phyloP scores from a whole-genome alignment of 2,329 filamentous ascomycete species.

The Metarhizium guizhouense region DNA sequence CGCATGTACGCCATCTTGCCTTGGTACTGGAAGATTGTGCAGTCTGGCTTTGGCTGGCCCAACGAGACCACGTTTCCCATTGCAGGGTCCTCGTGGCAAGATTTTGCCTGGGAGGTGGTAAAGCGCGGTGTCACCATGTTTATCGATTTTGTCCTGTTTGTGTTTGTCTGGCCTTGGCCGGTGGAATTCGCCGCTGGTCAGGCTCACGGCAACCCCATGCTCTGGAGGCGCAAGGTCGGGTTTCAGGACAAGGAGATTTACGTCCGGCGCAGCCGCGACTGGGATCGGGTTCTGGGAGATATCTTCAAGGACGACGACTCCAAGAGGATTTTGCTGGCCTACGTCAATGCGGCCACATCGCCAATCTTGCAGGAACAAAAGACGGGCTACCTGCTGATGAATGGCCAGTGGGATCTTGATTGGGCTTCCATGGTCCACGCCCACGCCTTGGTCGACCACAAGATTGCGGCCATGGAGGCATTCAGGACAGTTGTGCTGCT shows the following conservation, averaged over 20 bases:
- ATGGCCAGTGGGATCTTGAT: constrained; percentile 79
- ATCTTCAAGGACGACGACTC: constrained; percentile 42
- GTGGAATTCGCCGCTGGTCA: constrained; percentile 59
- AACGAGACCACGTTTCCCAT: constrained; percentile 60
- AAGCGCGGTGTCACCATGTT: constrained; percentile 57
- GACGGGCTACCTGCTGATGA: constrained; percentile 82
- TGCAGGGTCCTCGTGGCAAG: constrained; percentile 42
- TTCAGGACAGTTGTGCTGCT: constrained; percentile 66
- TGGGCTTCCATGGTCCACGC: constrained; percentile 73
- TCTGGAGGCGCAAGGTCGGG: constrained; percentile 66
- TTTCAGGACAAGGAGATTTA: constrained; percentile 76
- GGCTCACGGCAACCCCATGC: constrained; percentile 49
- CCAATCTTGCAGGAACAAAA: constrained; percentile 60
- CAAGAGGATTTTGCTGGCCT: constrained; percentile 49
- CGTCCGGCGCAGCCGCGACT: constrained; percentile 66
- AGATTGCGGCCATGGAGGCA: constrained; percentile 50
- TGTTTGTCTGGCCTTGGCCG: constrained; percentile 67
- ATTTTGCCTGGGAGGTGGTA: constrained; percentile 47
- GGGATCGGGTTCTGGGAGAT: constrained; percentile 53
- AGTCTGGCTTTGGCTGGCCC: constrained; percentile 54
- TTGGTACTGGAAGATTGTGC: constrained; percentile 61
- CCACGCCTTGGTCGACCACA: constrained; percentile 58
- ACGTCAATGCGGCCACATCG: constrained; percentile 60
- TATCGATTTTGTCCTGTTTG: constrained; percentile 61
- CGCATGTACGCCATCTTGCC: constrained; percentile 61